These are phyloP conservation scores for Saccharomycopsis schoenii DNA, from an alignment of 805 yeast genomes.

Conservation along the genomic window DNA sequence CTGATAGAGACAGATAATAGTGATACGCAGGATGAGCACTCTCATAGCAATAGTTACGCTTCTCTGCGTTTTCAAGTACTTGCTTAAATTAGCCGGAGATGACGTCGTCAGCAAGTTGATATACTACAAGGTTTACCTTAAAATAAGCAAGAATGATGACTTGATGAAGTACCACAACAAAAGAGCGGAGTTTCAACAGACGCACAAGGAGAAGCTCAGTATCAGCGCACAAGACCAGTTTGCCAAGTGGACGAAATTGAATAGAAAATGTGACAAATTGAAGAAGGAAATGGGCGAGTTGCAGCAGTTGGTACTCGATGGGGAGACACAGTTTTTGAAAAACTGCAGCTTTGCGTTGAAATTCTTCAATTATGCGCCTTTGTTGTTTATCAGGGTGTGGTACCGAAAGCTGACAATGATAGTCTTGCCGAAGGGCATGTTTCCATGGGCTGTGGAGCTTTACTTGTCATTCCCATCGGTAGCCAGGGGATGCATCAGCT, in stretches of 20 bases:
- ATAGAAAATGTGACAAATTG: slow-evolving; percentile 56
- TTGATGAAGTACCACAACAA: slow-evolving; percentile 2
- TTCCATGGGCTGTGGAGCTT: slow-evolving; percentile 50
- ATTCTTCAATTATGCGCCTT: slow-evolving; percentile 27
- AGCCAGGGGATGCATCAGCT: slow-evolving; percentile 34
- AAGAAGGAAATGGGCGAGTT: slow-evolving; percentile 39
- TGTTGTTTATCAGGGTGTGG: slow-evolving; percentile 40
- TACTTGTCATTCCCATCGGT: slow-evolving; percentile 54
- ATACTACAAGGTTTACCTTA: slow-evolving; percentile 4
- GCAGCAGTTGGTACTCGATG: slow-evolving; percentile 29
- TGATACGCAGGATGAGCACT: not conserved
- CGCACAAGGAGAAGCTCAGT: slow-evolving; percentile 40
- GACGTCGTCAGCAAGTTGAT: slow-evolving; percentile 4
- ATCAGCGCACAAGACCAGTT: slow-evolving; percentile 89
- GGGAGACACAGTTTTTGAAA: slow-evolving; percentile 14
- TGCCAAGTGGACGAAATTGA: slow-evolving; percentile 91
- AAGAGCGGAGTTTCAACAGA: slow-evolving; percentile 4
- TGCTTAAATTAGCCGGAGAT: slow-evolving; percentile 10
- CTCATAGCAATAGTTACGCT: not conserved
- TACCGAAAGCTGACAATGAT: slow-evolving; percentile 46
- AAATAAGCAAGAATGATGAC: slow-evolving; percentile 1
- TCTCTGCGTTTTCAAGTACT: not conserved
- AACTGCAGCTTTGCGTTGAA: slow-evolving; percentile 28
- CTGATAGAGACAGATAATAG: not conserved
- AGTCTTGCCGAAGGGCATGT: slow-evolving; percentile 45